Evolutionary conservation across 2,329 filamentous ascomycete species (phyloP), one percentile per base, ranked within the genome.

Genomic region (Colletotrichum eleusines): DNA sequence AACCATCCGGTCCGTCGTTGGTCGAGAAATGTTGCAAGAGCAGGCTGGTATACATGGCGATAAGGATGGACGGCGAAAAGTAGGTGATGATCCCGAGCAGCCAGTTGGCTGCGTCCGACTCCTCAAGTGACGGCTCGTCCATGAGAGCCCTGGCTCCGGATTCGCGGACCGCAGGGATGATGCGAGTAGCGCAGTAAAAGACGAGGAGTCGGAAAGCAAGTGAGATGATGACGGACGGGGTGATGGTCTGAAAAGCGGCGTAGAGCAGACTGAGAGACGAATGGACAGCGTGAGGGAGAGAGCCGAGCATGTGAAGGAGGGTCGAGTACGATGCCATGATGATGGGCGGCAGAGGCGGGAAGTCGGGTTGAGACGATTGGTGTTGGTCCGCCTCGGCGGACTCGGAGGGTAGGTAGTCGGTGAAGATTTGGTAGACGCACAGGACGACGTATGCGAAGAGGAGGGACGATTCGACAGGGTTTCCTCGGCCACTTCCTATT

Each of bases 261-360:
- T 95, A 91, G 74, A 98, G 89, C 76, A 98, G 94, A 73, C 91
- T 93, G 76, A 97, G 91, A 0, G 91, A 92, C 0, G 94, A 95
- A 80, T 93, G 92, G 5, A 97, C 90, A 35, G 93, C 94, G 3
- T 89, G 91, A 3, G 94, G 95, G n/a, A 97, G 85, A 5, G 91
- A 92, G 66, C 93, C 92, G 46, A 98, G 85, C 57, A 95, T 89
- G 75, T 97, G 93, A 57, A 98, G 85, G 53, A 98, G 84, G 0
- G 95, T 98, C 33, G 94, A 95, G 81, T 98, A 98, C 8, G 95
- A 98, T 6, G 95, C 96, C 95, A 98, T 98, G 80, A 99, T 95
- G 74, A 98, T 94, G 0, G 96, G 96, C 18, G 96, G 96, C 53
- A 99, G 86, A n/a, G 96, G 96, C 48, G 96, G 96, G 72, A 98